Conservation (phyloP, 768 basidiomycete species). For the Tricholoma hemisulphureum region DNA sequence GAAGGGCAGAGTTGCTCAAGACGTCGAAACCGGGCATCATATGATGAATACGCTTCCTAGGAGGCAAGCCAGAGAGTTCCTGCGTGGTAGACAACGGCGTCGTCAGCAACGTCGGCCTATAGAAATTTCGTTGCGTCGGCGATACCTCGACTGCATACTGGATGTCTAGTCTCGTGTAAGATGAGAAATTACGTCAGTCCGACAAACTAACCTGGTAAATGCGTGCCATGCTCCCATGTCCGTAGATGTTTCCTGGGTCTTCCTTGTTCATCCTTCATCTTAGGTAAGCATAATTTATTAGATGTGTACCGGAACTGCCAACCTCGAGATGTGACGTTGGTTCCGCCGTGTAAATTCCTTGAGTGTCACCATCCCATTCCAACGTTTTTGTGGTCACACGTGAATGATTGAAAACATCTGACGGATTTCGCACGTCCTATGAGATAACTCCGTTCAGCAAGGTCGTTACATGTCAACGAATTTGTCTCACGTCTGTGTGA, state of each 20-base stretch:
- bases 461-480: neutral
- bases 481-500: conserved; percentile 38
- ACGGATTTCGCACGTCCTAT: conserved; percentile 38
- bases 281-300: neutral
- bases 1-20: conserved; percentile 51
- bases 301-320: conserved; percentile 11
- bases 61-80: conserved; percentile 53
- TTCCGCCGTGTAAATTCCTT: conserved; percentile 43
- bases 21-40: conserved; percentile 61
- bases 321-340: conserved; percentile 46
- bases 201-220: conserved; percentile 38
- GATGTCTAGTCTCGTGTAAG: conserved; percentile 28
- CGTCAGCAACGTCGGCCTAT: conserved; percentile 14
- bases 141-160: conserved; percentile 50
- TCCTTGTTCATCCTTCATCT: conserved; percentile 4
- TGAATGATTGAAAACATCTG: conserved; percentile 42
- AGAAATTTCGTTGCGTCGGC: conserved; percentile 11
- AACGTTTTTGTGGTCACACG: conserved; percentile 42
- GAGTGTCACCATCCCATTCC: conserved; percentile 47
- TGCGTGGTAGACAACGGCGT: conserved; percentile 28
- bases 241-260: conserved; percentile 58
- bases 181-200: neutral
- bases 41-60: conserved; percentile 66
- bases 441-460: neutral
- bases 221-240: conserved; percentile 57